These are phyloP conservation scores for Craterostigma plantagineum DNA, from an alignment of 257 asterid species.

Conservation along the genomic window DNA sequence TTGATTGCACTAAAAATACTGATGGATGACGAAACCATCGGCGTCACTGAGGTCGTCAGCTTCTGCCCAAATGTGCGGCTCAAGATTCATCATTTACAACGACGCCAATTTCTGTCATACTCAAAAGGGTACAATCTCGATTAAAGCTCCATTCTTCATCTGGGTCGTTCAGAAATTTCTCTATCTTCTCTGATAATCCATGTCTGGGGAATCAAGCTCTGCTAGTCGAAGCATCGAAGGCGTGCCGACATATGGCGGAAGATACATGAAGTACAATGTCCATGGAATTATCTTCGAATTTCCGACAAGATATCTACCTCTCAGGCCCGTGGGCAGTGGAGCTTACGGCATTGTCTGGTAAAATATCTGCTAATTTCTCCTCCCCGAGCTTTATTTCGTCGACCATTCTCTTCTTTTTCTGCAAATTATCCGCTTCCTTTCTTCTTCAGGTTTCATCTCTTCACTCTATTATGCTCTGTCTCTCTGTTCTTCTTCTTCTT, in stretches of 20 bases:
- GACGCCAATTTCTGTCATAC: too few relatives aligned
- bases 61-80: too few relatives aligned
- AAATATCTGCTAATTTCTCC: not conserved
- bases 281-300: conserved; percentile 30
- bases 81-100: too few relatives aligned
- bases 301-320: conserved; percentile 20
- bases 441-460: not conserved
- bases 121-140: too few relatives aligned
- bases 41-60: too few relatives aligned
- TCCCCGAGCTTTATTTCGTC: not conserved
- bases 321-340: conserved; percentile 31
- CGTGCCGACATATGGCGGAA: conserved; percentile 22
- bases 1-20: too few relatives aligned
- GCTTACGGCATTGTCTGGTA: conserved; percentile 34
- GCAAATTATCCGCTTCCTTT: not conserved
- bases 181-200: not conserved
- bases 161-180: too few relatives aligned
- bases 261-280: conserved; percentile 23
- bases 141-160: too few relatives aligned
- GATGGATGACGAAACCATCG: too few relatives aligned
- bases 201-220: conserved; percentile 15
- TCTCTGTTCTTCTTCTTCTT: too few relatives aligned
- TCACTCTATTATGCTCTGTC: too few relatives aligned
- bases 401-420: not conserved
- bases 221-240: conserved; percentile 19